A percentile compares a stretch with the other conserved stretches of the same genome.
These are phyloP conservation scores for Kodamaea plutei DNA, from an alignment of 1,139 yeast species.

Conservation along the genomic window DNA sequence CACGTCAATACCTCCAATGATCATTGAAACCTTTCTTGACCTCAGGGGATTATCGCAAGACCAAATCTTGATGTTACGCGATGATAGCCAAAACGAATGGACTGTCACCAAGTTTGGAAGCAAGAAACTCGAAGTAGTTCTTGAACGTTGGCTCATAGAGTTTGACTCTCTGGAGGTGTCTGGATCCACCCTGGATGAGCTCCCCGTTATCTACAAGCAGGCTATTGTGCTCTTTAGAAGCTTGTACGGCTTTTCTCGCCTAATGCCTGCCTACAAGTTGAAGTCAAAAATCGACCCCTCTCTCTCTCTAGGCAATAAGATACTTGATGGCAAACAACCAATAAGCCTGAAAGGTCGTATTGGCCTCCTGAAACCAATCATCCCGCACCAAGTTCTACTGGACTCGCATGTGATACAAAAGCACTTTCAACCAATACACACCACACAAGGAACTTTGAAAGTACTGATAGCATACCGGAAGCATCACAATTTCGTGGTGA, in stretches of 20 bases:
- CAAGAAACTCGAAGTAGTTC: conserved; percentile 72
- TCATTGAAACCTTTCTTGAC: conserved; percentile 80
- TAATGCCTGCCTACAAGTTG: conserved; percentile 70
- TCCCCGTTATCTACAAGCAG: conserved; percentile 70
- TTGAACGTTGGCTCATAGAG: conserved; percentile 91
- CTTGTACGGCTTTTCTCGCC: conserved; percentile 59
- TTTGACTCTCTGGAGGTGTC: conserved; percentile 44
- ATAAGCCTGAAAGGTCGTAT: conserved; percentile 79
- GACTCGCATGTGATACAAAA: conserved; percentile 57
- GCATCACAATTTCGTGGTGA: conserved; percentile 63
- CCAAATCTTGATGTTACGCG: conserved; percentile 57
- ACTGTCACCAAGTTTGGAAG: conserved; percentile 47
- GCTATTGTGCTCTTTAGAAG: conserved; percentile 72
- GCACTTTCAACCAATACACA: conserved; percentile 63
- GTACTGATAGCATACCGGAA: conserved; percentile 76
- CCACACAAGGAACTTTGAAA: conserved; percentile 69
- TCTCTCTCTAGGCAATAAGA: conserved; percentile 51
- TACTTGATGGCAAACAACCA: conserved; percentile 73
- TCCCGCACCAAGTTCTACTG: conserved; percentile 43
- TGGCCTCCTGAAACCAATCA: conserved; percentile 71
- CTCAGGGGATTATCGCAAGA: conserved; percentile 55
- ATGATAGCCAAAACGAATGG: conserved; percentile 50
- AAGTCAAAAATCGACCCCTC: conserved; percentile 26
- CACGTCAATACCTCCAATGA: conserved; percentile 63
- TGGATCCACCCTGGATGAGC: conserved; percentile 40